phyloP scores from a whole-genome alignment of 1,139 yeast species.

The Candida glucosophila region DNA sequence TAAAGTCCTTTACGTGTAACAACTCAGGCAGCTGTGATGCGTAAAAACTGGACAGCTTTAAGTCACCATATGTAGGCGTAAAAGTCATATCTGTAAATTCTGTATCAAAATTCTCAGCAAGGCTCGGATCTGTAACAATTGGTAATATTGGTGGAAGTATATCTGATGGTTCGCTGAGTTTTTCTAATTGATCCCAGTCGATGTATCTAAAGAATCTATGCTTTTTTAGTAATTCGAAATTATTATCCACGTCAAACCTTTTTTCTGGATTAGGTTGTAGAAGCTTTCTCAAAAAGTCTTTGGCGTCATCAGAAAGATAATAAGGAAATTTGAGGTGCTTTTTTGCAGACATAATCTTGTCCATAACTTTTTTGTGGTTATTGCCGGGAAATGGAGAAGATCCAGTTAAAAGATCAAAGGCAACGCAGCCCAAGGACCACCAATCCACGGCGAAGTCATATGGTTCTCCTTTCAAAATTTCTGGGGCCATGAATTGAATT shows the following conservation, averaged over 20 bases:
- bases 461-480: constrained; percentile 22
- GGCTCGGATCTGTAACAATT: constrained; percentile 23
- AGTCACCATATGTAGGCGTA: too few relatives aligned
- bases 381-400: constrained; percentile 90
- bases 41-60: too few relatives aligned
- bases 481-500: constrained; percentile 44
- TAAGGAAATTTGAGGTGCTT: constrained; percentile 66
- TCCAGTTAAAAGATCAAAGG: constrained; percentile 87
- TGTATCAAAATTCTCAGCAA: constrained; percentile 25
- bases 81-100: constrained; percentile 22
- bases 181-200: constrained; percentile 18
- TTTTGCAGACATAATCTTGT: constrained; percentile 68
- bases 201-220: constrained; percentile 26
- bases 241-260: constrained; percentile 57
- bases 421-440: constrained; percentile 33
- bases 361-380: constrained; percentile 68
- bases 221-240: constrained; percentile 22
- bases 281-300: constrained; percentile 62
- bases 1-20: constrained; percentile 34
- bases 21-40: too few relatives aligned
- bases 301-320: constrained; percentile 73
- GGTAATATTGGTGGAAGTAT: constrained; percentile 23
- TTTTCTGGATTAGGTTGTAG: constrained; percentile 66
- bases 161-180: constrained; percentile 11
- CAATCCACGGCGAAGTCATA: constrained; percentile 27